Evolutionary conservation across 371 early-diverging fungal species (phyloP), one percentile per base, ranked within the genome.

Genomic region (Thermomucor indicae-seudaticae): DNA sequence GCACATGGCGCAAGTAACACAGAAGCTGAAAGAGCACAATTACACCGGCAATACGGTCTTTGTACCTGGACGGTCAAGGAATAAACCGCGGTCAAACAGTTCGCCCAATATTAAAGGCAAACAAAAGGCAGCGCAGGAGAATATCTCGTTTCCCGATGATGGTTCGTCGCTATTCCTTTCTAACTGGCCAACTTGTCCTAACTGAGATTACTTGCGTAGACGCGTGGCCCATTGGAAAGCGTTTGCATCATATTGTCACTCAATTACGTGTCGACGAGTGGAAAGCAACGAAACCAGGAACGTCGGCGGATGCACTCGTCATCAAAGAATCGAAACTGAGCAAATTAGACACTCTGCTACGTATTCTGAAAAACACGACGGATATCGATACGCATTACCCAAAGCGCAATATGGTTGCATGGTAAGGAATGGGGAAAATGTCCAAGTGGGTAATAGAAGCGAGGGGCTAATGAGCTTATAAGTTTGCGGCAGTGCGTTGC

Each of bases 401-500:
- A 29, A 70, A 72, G 41, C 49, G 53, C 11, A 58, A 51, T 12
- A 37, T 75, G 37, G 52, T 67, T 4, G 40, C 51, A 39, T 64
- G 72, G 75, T 71, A 54, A 53, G 51, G 14, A 20, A 4, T 14
- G 3, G 2, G 5, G 10, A 41, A 6, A 27, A 19, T 16, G 29
- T 23, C 34, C 16, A 34, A 25, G 20, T 17, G 16, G 42, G 30
- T 0, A 32, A 27, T 6, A 45, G 11, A 22, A 31, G 28, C 16
- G 6, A 31, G 4, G n/a, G 28, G 17, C 16, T 11, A 30, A 7
- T 1, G 2, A 14, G 11, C 43, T 38, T 39, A 38, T 48, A 52
- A 82, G 83, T 51, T 43, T 82, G 34, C 69, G 83, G 12, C 67
- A 78, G 37, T 80, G 80, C 53, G 55, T 78, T 38, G 67, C 80